Evolutionary conservation across 768 basidiomycete genomes (phyloP).

Genomic region (Pleurotus eryngii): DNA sequence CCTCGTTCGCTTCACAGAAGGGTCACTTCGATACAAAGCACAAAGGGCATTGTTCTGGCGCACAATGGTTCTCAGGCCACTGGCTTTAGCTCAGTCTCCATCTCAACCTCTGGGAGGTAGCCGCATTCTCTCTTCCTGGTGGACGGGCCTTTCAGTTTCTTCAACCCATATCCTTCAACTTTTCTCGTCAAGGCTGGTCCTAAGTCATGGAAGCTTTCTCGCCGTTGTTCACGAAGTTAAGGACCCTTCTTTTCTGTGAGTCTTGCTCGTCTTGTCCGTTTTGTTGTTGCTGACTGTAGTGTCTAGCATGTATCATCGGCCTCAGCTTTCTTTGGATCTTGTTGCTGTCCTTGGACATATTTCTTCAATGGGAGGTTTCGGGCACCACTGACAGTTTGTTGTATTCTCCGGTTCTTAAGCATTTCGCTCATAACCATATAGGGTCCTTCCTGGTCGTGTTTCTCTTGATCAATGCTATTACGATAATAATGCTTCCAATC

Average conservation of each 20-base stretch:
- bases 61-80: neutral
- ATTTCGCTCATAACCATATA: conserved; percentile 14
- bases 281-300: neutral
- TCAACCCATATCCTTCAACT: too few relatives aligned
- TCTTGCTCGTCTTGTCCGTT: neutral
- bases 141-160: conserved; percentile 5
- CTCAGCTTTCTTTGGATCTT: conserved; percentile 47
- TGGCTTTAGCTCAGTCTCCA: neutral
- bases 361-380: conserved; percentile 43
- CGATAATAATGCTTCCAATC: conserved; percentile 36
- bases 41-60: neutral
- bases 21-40: neutral
- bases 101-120: neutral
- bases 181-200: neutral
- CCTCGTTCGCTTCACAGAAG: neutral
- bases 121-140: conserved; percentile 7
- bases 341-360: conserved; percentile 43
- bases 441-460: conserved; percentile 45
- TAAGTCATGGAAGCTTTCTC: conserved; percentile 14
- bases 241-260: conserved; percentile 21
- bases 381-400: conserved; percentile 43
- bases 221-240: conserved; percentile 17
- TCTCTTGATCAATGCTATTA: conserved; percentile 36
- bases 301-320: conserved; percentile 38
- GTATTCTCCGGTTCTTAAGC: neutral